Evolutionary conservation across 2,329 filamentous ascomycete species (phyloP).

Genomic region (Monilinia aucupariae): DNA sequence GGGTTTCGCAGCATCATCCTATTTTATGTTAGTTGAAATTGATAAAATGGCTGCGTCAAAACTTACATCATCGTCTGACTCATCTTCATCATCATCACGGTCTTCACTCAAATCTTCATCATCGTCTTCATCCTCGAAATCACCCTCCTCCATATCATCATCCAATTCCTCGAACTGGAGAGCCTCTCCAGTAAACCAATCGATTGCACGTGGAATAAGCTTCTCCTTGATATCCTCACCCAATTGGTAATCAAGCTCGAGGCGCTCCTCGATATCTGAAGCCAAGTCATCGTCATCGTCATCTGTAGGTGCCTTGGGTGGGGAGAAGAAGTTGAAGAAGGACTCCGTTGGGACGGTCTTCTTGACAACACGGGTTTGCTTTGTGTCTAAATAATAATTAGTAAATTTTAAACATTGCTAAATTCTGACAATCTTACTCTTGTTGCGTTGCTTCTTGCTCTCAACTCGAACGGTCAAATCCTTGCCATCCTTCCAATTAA

Average conservation of each 20-base stretch:
- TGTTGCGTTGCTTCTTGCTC: slow-evolving; percentile 99
- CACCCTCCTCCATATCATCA: slow-evolving; percentile 74
- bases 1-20: slow-evolving; percentile 84
- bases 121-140: slow-evolving; percentile 79
- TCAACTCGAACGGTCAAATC: slow-evolving; percentile 92
- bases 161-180: slow-evolving; percentile 93
- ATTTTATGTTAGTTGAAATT: slow-evolving; percentile 27
- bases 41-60: background rate
- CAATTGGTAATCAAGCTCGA: slow-evolving; percentile 97
- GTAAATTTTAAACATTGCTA: background rate
- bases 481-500: slow-evolving; percentile 90
- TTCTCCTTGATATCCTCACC: slow-evolving; percentile 99
- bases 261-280: slow-evolving; percentile 91
- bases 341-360: slow-evolving; percentile 98
- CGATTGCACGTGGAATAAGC: slow-evolving; percentile 93
- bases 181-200: slow-evolving; percentile 99
- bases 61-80: slow-evolving; percentile 72
- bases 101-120: slow-evolving; percentile 85
- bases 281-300: slow-evolving; percentile 66
- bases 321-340: slow-evolving; percentile 91
- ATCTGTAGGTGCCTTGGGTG: slow-evolving; percentile 77
- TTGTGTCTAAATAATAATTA: slow-evolving; percentile 64
- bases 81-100: slow-evolving; percentile 68
- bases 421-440: slow-evolving; percentile 61
- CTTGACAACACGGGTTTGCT: slow-evolving; percentile 98